A percentile compares a stretch with the other conserved stretches of the same genome.
Evolutionary conservation across 169 alveolate genomes (phyloP).

Genomic region (Plasmodium billcollinsi): DNA sequence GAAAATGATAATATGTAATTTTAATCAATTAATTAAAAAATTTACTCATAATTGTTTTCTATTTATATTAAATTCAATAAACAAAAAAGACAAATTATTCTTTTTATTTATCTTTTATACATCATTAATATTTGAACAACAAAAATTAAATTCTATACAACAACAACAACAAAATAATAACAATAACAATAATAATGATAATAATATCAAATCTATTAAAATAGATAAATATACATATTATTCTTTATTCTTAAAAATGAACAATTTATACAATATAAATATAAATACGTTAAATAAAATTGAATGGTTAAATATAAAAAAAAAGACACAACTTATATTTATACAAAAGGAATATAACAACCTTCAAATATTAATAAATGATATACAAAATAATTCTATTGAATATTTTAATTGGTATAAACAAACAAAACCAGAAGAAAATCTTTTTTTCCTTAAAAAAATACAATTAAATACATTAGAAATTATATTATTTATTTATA

Average conservation of each 20-base stretch:
- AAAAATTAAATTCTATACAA: background rate
- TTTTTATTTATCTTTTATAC: conserved; percentile 56
- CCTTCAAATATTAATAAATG: conserved; percentile 33
- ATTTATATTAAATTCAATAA: conserved; percentile 47
- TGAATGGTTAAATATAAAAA: conserved; percentile 53
- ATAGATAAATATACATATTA: conserved; percentile 55
- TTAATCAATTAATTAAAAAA: conserved; percentile 67
- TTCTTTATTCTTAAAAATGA: conserved; percentile 29
- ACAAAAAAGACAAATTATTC: conserved; percentile 41
- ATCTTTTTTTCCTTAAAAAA: conserved; percentile 40
- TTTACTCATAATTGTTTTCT: conserved; percentile 69
- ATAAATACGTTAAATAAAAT: background rate
- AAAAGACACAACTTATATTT: conserved; percentile 32
- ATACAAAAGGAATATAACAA: conserved; percentile 17
- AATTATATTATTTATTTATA: conserved; percentile 33
- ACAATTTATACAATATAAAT: background rate
- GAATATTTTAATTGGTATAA: conserved; percentile 69
- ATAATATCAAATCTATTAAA: conserved; percentile 15
- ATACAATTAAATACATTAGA: conserved; percentile 46
- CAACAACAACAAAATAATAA: too few relatives aligned
- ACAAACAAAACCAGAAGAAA: conserved; percentile 37
- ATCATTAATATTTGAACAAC: conserved; percentile 60
- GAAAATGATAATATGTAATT: conserved; percentile 72
- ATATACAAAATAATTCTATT: conserved; percentile 38
- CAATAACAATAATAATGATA: too few relatives aligned